Percentiles rank a stretch among this genome's conserved stretches.
These are phyloP conservation scores for Aspergillus sp. DNA, from an alignment of 2,329 filamentous ascomycete genomes.

Conservation along the genomic window DNA sequence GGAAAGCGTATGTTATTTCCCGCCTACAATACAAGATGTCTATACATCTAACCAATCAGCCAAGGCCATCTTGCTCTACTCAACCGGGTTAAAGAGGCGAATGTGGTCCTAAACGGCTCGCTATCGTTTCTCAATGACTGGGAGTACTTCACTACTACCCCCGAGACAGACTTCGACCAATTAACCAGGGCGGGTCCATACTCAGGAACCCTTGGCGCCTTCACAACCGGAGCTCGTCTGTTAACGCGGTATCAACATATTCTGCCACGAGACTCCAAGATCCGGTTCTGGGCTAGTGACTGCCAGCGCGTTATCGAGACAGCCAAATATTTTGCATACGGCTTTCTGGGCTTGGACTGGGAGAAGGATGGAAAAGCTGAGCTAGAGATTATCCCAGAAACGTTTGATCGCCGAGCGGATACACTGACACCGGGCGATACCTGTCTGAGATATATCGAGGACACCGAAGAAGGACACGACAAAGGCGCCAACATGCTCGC, in stretches of 20 bases:
- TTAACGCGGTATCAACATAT: slow-evolving; percentile 55
- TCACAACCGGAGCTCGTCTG: slow-evolving; percentile 55
- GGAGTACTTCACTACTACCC: slow-evolving; percentile 53
- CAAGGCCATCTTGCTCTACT: slow-evolving; percentile 51
- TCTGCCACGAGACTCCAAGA: slow-evolving; percentile 34
- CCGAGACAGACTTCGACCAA: slow-evolving; percentile 51
- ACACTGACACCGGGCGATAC: slow-evolving; percentile 58
- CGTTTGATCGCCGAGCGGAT: slow-evolving; percentile 49
- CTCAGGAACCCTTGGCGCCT: slow-evolving; percentile 55
- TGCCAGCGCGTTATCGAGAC: slow-evolving; percentile 57
- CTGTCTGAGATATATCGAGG: slow-evolving; percentile 39
- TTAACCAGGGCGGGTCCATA: slow-evolving; percentile 57
- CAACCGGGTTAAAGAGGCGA: slow-evolving; percentile 45
- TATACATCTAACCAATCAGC: neutral
- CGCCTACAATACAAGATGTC: neutral
- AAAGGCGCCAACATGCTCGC: slow-evolving; percentile 51
- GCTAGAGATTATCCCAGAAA: slow-evolving; percentile 57
- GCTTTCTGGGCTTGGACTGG: slow-evolving; percentile 56
- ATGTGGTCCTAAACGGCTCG: slow-evolving; percentile 48
- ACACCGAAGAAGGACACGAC: slow-evolving; percentile 47
- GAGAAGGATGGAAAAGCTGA: slow-evolving; percentile 33
- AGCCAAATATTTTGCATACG: slow-evolving; percentile 54
- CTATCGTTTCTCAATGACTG: slow-evolving; percentile 56
- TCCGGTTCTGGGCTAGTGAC: slow-evolving; percentile 56
- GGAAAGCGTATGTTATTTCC: slow-evolving; percentile 47